Conservation (phyloP, 371 early-diverging fungal genomes). For the Circinella minor region DNA sequence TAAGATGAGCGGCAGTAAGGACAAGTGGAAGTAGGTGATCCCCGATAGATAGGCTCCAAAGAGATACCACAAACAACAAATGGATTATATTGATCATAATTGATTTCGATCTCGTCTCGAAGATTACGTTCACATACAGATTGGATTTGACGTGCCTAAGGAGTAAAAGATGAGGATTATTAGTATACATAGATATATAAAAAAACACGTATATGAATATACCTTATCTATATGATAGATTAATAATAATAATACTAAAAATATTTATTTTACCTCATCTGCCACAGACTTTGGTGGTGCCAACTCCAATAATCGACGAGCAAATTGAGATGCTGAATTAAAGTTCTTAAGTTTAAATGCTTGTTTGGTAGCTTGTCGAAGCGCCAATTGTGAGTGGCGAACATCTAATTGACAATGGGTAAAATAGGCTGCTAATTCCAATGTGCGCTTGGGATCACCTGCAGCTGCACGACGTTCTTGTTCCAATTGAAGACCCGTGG, state of each 20-base stretch:
- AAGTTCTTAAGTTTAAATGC: slow-evolving; percentile 84
- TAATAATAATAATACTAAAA: too few species aligned
- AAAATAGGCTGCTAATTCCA: slow-evolving; percentile 94
- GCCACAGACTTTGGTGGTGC: slow-evolving; percentile 79
- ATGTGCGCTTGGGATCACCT: slow-evolving; percentile 62
- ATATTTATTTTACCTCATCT: slow-evolving; percentile 45
- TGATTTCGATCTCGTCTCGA: slow-evolving; percentile 79
- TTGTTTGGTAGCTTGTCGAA: slow-evolving; percentile 83
- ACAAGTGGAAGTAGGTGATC: slow-evolving; percentile 77
- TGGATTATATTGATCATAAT: slow-evolving; percentile 93
- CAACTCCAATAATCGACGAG: slow-evolving; percentile 86
- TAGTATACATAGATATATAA: not conserved
- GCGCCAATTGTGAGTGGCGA: slow-evolving; percentile 81
- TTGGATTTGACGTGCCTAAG: slow-evolving; percentile 78
- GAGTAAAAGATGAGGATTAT: not conserved
- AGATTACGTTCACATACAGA: slow-evolving; percentile 77
- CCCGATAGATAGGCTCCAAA: slow-evolving; percentile 86
- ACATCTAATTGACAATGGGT: slow-evolving; percentile 90
- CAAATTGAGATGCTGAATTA: slow-evolving; percentile 82
- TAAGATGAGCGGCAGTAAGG: slow-evolving; percentile 88
- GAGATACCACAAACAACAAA: slow-evolving; percentile 84
- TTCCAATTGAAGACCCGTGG: slow-evolving; percentile 88
- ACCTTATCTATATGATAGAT: too few species aligned
- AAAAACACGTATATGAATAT: too few species aligned
- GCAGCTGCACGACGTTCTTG: slow-evolving; percentile 65